Evolutionary conservation across 345 rosid genomes (phyloP), one percentile per base, ranked within the genome.

Genomic region (Passiflora organensis): DNA sequence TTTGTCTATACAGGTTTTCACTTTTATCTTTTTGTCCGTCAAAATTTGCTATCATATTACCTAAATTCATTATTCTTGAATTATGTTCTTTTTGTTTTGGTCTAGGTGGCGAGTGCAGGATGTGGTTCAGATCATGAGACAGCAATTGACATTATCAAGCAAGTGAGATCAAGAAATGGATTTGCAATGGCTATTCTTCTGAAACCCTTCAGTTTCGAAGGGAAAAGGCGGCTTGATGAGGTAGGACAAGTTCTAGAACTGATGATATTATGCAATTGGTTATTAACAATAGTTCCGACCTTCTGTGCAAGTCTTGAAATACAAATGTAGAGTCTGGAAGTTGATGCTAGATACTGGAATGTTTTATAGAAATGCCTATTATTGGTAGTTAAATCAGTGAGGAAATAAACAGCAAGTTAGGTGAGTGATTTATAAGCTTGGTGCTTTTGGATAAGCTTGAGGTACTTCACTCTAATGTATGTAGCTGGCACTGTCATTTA

Each of bases 131-230:
- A 88, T 66, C 80, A 78, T 34, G 57, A 57, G 66, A 71, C 66
- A 57, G 90, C 80, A 43, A 64, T 82, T 47, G 83, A 82, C 72
- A 75, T 91, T 68, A 82, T 88, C 24, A 79, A 71, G 72, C 51
- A 67, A 51, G 56, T 72, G 42, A 82, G 74, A 65, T 79, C 79
- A 22, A 58, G 51, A 19, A 78, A 86, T 73, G 76, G 78, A 45
- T 81, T 85, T 62, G 76, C 76, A 44, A 71, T 81, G 64, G 80
- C 93, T 75, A 76, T 91, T 60, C 53, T 84, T 56, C 62, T 88
- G 70, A 88, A 70, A 68, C 98, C 98, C 65, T 91, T 91, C 79
- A 79, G 88, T 63, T 91, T 91, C 71, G 96, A 91, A 81, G 98
- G 98, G 49, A 76, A 77, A 63, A 84, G 82, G 67, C 95, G 93